phyloP scores from a whole-genome alignment of 495 filamentous ascomycete genomes.

The Xylaria curta region DNA sequence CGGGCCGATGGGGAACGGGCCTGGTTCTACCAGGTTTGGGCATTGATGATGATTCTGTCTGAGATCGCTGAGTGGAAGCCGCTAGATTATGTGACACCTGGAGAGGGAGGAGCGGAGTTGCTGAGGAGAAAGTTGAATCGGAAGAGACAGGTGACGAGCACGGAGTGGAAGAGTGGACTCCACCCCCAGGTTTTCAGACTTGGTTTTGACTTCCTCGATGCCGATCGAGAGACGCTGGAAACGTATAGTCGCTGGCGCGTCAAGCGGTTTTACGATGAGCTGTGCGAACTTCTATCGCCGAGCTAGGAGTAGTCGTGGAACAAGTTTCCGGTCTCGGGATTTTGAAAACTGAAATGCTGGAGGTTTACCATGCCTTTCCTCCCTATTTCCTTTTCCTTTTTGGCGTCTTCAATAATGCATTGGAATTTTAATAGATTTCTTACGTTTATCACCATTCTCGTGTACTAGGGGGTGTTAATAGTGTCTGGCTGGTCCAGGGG shows the following conservation, averaged over 20 bases:
- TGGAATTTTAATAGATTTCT: background rate
- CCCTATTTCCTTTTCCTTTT: background rate
- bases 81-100: background rate
- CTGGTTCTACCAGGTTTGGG: slow-evolving; percentile 14
- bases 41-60: slow-evolving; percentile 3
- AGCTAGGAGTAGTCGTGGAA: background rate
- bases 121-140: background rate
- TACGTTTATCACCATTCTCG: background rate
- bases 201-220: slow-evolving; percentile 7
- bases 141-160: background rate
- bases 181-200: background rate
- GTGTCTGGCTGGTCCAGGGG: background rate
- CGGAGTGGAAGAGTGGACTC: background rate
- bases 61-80: slow-evolving; percentile 14
- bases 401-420: background rate
- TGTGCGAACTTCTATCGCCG: background rate
- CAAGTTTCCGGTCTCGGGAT: background rate
- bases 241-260: slow-evolving; percentile 5
- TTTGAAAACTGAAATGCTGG: background rate
- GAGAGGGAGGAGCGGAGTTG: background rate
- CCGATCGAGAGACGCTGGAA: slow-evolving; percentile 5
- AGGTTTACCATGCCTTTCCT: too few species aligned
- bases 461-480: background rate
- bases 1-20: background rate
- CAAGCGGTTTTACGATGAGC: slow-evolving; percentile 10